phyloP scores from a whole-genome alignment of 495 filamentous ascomycete genomes.

The Melanomma pulvis-pyrius region DNA sequence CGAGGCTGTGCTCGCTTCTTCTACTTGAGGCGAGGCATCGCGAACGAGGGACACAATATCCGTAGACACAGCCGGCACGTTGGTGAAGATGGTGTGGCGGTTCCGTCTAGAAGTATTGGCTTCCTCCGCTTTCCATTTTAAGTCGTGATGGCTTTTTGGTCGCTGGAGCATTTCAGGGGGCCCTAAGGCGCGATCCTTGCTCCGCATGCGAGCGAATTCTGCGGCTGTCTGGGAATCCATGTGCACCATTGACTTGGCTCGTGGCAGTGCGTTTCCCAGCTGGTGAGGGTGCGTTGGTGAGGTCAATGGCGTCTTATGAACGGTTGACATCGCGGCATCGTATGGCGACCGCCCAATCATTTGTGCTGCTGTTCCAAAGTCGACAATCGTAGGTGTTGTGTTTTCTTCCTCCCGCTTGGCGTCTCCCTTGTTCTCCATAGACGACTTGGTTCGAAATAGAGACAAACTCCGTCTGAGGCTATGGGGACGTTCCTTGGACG shows the following conservation, averaged over 20 bases:
- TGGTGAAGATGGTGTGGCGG: slow-evolving; percentile 29
- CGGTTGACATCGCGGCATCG: slow-evolving; percentile 45
- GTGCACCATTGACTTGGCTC: slow-evolving; percentile 35
- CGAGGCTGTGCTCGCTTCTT: not conserved
- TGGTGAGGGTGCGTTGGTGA: slow-evolving; percentile 45
- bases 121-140: slow-evolving; percentile 22
- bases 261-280: slow-evolving; percentile 36
- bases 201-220: slow-evolving; percentile 46
- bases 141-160: slow-evolving; percentile 37
- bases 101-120: slow-evolving; percentile 1
- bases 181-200: slow-evolving; percentile 39
- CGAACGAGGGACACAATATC: not conserved
- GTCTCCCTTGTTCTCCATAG: slow-evolving; percentile 19
- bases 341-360: slow-evolving; percentile 49
- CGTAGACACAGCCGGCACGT: slow-evolving; percentile 40
- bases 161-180: slow-evolving; percentile 22
- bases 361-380: slow-evolving; percentile 47
- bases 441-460: slow-evolving; percentile 23
- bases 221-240: slow-evolving; percentile 47
- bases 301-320: not conserved
- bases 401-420: slow-evolving; percentile 16
- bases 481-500: slow-evolving; percentile 24
- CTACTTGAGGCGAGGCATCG: not conserved
- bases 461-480: slow-evolving; percentile 32
- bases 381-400: slow-evolving; percentile 33